Evolutionary conservation across 108 stramenopile genomes (phyloP).

Genomic region (Skeletonema costatum): DNA sequence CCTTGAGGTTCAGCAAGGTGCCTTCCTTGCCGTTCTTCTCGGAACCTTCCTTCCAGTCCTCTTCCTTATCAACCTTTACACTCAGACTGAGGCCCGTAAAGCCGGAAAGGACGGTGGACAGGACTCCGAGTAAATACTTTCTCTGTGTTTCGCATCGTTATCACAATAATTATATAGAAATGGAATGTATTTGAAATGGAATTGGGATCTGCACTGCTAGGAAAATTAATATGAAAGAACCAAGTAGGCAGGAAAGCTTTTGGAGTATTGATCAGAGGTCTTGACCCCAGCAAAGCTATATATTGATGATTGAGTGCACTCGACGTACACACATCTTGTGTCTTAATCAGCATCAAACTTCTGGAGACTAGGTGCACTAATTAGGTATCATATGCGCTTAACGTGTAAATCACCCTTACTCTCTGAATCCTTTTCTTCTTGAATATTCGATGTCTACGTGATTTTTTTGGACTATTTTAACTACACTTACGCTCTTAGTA

Average conservation of each 20-base stretch:
- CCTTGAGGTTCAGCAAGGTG: slow-evolving; percentile 92
- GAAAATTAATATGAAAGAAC: not conserved
- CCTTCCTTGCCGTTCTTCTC: slow-evolving; percentile 92
- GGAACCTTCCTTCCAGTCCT: slow-evolving; percentile 92
- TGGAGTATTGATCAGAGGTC: not conserved
- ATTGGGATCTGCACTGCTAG: not conserved
- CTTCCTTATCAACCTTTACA: slow-evolving; percentile 95
- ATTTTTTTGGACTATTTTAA: too few relatives aligned
- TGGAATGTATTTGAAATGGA: slow-evolving; percentile 4
- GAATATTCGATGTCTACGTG: too few relatives aligned
- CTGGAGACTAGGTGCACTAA: not conserved
- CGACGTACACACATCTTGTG: not conserved
- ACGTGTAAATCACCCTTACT: slow-evolving; percentile 1
- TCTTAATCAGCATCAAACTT: not conserved
- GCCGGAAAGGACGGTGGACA: slow-evolving; percentile 78
- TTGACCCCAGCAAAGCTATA: not conserved
- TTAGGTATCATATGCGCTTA: not conserved
- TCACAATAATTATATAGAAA: not conserved
- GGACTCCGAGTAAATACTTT: slow-evolving; percentile 70
- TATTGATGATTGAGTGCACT: not conserved
- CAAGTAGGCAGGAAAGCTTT: not conserved
- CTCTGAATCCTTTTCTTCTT: not conserved
- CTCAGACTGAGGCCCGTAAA: slow-evolving; percentile 87
- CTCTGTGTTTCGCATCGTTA: not conserved
- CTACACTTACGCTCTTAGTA: slow-evolving; percentile 33